Evolutionary conservation across 768 basidiomycete genomes (phyloP).

Genomic region (Psilocybe cyanescens): DNA sequence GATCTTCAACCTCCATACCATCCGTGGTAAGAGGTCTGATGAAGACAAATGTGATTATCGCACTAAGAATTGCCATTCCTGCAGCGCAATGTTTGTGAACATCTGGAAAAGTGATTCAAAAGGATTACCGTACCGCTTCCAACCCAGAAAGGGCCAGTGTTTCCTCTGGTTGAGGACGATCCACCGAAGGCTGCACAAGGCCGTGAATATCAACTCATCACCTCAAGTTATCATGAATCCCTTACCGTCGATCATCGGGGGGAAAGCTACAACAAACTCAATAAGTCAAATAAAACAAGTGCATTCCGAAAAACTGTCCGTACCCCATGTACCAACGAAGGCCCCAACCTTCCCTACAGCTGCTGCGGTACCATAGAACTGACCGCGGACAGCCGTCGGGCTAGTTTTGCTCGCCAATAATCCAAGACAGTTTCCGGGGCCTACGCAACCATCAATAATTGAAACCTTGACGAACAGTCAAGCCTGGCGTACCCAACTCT

Average conservation of each 20-base stretch:
- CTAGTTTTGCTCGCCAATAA: slow-evolving; percentile 84
- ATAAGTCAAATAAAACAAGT: not conserved
- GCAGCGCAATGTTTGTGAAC: slow-evolving; percentile 11
- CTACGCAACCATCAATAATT: slow-evolving; percentile 28
- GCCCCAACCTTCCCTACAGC: slow-evolving; percentile 87
- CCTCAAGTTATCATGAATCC: not conserved
- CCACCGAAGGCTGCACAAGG: slow-evolving; percentile 64
- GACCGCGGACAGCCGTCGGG: slow-evolving; percentile 85
- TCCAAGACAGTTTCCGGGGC: slow-evolving; percentile 86
- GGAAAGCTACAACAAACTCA: slow-evolving; percentile 51
- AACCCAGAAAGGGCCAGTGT: slow-evolving; percentile 89
- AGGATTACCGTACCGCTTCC: slow-evolving; percentile 57
- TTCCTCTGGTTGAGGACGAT: slow-evolving; percentile 50
- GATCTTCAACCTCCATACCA: slow-evolving; percentile 81
- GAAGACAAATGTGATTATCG: slow-evolving; percentile 71
- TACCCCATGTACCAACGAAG: slow-evolving; percentile 82
- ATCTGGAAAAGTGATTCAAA: not conserved
- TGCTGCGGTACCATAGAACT: slow-evolving; percentile 86
- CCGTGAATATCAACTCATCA: not conserved
- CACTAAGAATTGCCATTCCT: slow-evolving; percentile 79
- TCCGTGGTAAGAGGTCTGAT: slow-evolving; percentile 76
- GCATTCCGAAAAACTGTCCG: slow-evolving; percentile 24
- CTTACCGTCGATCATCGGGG: slow-evolving; percentile 64
- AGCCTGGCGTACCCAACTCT: slow-evolving; percentile 68
- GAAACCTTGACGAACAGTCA: not conserved